A percentile compares a stretch with the other conserved stretches of the same genome.
Conservation (phyloP, 352 stramenopile genomes). For the Phytopythium chamaehyphon region DNA sequence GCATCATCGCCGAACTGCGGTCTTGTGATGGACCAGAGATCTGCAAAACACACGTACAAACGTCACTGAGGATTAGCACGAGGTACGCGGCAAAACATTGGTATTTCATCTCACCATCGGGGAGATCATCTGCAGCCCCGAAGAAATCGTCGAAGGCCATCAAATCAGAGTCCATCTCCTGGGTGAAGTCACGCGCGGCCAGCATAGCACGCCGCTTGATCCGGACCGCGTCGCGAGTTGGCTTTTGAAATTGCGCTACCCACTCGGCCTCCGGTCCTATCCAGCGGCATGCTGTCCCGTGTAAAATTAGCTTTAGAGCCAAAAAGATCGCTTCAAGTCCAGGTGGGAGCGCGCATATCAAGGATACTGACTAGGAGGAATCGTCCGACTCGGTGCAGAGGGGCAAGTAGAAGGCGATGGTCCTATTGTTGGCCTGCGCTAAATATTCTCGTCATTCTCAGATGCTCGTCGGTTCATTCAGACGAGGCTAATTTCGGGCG, state of each 20-base stretch:
- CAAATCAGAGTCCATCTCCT: constrained; percentile 31
- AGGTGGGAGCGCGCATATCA: too few species aligned
- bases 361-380: too few species aligned
- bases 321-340: too few species aligned
- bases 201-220: constrained; percentile 7
- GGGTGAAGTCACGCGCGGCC: constrained; percentile 14
- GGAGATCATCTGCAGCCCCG: constrained; percentile 23
- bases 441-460: too few species aligned
- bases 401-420: too few species aligned
- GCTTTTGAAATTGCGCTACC: constrained; percentile 17
- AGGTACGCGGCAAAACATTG: background rate
- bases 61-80: too few species aligned
- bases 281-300: background rate
- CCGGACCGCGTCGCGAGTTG: constrained; percentile 17
- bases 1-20: constrained; percentile 9
- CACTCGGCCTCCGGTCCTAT: background rate
- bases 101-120: constrained; percentile 12
- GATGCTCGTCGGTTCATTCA: too few species aligned
- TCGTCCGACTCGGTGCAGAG: too few species aligned
- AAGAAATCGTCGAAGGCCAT: constrained; percentile 36
- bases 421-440: too few species aligned
- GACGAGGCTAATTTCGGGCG: too few species aligned
- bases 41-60: background rate
- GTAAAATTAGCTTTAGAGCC: too few species aligned
- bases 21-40: constrained; percentile 4